Evolutionary conservation across 192 early-diverging fungal species (phyloP).

Genomic region (Powellomyces hirtus): DNA sequence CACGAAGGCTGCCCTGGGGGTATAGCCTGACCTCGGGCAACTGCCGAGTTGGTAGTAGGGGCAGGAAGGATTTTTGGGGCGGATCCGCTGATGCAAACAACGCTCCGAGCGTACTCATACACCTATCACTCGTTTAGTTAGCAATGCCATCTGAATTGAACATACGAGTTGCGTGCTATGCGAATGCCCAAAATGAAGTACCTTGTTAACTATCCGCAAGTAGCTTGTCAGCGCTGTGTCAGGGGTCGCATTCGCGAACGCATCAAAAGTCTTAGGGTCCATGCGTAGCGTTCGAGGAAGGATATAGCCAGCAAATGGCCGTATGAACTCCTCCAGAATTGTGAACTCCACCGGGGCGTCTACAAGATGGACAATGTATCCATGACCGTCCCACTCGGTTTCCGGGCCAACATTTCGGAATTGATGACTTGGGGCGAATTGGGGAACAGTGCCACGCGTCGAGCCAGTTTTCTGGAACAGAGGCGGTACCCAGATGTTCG

Average conservation of each 20-base stretch:
- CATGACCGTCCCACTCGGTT: background rate
- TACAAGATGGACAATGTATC: background rate
- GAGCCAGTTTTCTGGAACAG: background rate
- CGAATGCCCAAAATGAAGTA: too few relatives aligned
- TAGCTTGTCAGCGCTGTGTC: background rate
- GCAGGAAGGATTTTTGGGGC: background rate
- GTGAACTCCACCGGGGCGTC: background rate
- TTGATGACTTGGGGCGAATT: background rate
- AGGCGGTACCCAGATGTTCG: background rate
- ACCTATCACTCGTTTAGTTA: background rate
- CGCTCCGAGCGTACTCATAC: constrained; percentile 7
- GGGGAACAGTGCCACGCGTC: too few relatives aligned
- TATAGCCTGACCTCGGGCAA: background rate
- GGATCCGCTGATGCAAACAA: background rate
- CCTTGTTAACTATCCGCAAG: background rate
- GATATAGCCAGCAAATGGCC: constrained; percentile 4
- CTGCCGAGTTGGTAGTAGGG: too few relatives aligned
- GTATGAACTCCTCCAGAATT: background rate
- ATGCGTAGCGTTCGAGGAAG: background rate
- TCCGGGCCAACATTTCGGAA: background rate
- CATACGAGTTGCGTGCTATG: background rate
- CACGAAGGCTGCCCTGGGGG: background rate
- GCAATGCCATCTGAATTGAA: background rate
- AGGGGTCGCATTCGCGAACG: background rate
- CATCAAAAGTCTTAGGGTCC: background rate